Percentiles rank a stretch among this genome's conserved stretches.
Conservation (phyloP, 148 eudicot species). For the Camellia sinensis region DNA sequence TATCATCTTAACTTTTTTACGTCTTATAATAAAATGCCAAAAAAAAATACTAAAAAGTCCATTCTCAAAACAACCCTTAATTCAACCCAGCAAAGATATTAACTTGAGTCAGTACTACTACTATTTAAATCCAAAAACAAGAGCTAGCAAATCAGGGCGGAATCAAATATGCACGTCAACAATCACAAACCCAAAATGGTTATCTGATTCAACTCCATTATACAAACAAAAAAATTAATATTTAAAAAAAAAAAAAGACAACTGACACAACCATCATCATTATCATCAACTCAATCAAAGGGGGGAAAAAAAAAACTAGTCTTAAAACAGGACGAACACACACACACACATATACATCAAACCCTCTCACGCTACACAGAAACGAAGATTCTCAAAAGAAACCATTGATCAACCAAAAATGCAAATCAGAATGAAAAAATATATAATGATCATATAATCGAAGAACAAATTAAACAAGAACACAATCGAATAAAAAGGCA, state of each 20-base stretch:
- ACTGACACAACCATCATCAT: not conserved
- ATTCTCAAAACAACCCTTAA: too few relatives aligned
- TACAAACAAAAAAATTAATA: not conserved
- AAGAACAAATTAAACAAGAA: not conserved
- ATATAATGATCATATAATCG: not conserved
- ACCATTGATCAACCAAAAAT: not conserved
- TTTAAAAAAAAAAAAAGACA: not conserved
- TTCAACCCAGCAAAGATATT: not conserved
- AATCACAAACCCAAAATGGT: not conserved
- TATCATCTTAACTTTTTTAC: too few relatives aligned
- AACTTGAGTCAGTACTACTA: not conserved
- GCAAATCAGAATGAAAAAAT: not conserved
- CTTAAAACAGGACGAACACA: not conserved
- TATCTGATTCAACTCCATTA: not conserved
- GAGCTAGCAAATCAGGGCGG: not conserved
- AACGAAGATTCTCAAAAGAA: not conserved
- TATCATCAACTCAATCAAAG: not conserved
- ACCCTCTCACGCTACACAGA: not conserved
- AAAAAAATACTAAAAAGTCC: too few relatives aligned
- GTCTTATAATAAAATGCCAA: too few relatives aligned
- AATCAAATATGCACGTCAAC: not conserved
- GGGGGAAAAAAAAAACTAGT: not conserved
- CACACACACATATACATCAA: not conserved
- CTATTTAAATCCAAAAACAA: not conserved
- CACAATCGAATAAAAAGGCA: not conserved